Evolutionary conservation across 192 early-diverging fungal species (phyloP).

Genomic region (Paraglomus brasilianum): DNA sequence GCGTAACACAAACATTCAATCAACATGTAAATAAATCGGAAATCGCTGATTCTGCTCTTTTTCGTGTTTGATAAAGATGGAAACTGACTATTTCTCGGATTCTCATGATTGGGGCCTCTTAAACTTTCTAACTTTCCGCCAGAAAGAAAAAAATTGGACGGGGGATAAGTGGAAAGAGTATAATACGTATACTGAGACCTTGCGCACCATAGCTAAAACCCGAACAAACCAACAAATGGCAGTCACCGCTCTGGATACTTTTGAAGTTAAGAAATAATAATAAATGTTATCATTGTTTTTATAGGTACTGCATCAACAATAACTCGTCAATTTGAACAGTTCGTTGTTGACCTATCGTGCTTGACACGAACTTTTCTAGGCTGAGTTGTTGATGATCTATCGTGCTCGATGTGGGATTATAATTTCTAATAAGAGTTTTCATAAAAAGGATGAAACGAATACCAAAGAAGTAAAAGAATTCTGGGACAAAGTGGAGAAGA

Average conservation of each 20-base stretch:
- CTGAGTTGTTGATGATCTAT: constrained; percentile 4
- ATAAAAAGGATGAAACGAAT: constrained; percentile 6
- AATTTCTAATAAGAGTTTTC: background rate
- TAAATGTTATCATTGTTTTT: background rate
- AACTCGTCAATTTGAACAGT: background rate
- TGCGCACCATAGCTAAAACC: background rate
- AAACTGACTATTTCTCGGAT: background rate
- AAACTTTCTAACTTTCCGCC: constrained; percentile 2
- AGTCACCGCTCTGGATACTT: background rate
- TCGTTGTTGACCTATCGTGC: background rate
- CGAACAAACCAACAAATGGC: background rate
- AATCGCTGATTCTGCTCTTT: too few species aligned
- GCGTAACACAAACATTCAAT: too few species aligned
- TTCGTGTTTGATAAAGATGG: background rate
- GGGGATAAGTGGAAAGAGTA: background rate
- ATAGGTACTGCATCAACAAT: background rate
- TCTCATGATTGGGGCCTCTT: background rate
- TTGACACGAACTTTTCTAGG: constrained; percentile 2
- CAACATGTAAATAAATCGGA: too few species aligned
- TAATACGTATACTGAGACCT: background rate
- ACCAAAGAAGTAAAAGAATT: constrained; percentile 9
- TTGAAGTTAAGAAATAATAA: constrained; percentile 7
- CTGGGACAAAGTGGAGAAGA: background rate
- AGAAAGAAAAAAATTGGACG: constrained; percentile 6
- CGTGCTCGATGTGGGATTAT: background rate